Evolutionary conservation across 352 stramenopile genomes (phyloP), one percentile per base, ranked within the genome.

Genomic region (Phytophthora fragariae): DNA sequence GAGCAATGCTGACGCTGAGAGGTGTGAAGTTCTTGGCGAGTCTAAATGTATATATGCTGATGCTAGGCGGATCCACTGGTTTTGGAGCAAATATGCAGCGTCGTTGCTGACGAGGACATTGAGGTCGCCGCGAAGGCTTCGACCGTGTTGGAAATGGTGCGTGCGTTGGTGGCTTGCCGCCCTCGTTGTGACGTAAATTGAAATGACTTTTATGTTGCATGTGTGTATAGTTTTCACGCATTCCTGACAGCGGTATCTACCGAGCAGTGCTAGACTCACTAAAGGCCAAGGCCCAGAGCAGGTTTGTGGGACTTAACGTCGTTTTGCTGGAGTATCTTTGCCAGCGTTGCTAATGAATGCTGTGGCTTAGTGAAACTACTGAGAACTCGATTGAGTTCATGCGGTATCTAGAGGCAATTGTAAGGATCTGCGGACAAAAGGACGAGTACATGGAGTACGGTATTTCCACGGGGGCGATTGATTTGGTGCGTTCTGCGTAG

Each of bases 351-450:
- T 73, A 47, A 74, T 49, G 11, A 10, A 33, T 80, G 15, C 35
- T 57, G 14, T 44, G 59, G 33, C 37, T 15, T 19, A 90, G 83
- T 65, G 77, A 77, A 14, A 79, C 85, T 54, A 64, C 60, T 1
- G 53, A 74, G 62, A 93, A 77, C 52, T 94, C 87, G 4, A 79
- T 93, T 15, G 84, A 93, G 59, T 94, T 84, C 55, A 90, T 95
- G 79, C 85, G 90, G 19, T 93, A 91, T 55, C 67, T 96, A 14
- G 90, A 95, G 63, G 80, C 77, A 4, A 91, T 94, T 24, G 86
- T 88, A 0, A 83, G 78, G 47, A 83, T 94, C 52, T 89, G 84
- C 21, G 71, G 83, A 19, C 80, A 92, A 64, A 75, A 71, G 9
- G 82, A 92, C 29, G 59, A 76, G 5, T 83, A 87, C 62, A 91